Conservation (phyloP, 2,329 filamentous ascomycete species). For the Paecilomyces dactylethromorphus region DNA sequence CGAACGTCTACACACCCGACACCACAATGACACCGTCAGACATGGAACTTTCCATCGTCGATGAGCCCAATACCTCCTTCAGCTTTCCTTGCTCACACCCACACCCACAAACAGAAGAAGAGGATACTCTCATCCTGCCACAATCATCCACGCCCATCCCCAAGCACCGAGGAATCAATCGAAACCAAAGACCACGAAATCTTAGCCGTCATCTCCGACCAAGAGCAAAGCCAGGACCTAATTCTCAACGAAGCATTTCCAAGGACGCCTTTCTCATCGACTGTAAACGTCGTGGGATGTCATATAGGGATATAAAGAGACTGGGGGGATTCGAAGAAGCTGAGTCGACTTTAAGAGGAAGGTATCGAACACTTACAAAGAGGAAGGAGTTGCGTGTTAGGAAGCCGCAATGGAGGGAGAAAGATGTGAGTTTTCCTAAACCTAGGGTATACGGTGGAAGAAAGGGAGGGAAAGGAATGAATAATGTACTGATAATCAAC, state of each 20-base stretch:
- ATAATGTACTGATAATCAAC: neutral
- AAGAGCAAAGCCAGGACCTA: slow-evolving; percentile 3
- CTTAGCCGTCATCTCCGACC: neutral
- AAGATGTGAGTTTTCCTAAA: slow-evolving; percentile 32
- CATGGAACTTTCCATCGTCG: neutral
- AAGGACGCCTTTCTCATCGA: slow-evolving; percentile 35
- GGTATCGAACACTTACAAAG: slow-evolving; percentile 42
- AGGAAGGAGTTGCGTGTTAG: slow-evolving; percentile 38
- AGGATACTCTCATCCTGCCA: neutral
- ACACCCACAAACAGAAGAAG: neutral
- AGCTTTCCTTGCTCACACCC: neutral
- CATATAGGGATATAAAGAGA: slow-evolving; percentile 43
- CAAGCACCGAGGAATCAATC: neutral
- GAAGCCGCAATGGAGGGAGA: slow-evolving; percentile 37
- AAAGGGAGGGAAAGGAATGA: neutral
- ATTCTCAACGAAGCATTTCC: slow-evolving; percentile 11
- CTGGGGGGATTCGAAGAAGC: slow-evolving; percentile 38
- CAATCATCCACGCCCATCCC: neutral
- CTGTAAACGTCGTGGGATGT: slow-evolving; percentile 35
- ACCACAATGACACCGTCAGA: neutral
- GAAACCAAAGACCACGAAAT: neutral
- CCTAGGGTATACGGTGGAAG: neutral
- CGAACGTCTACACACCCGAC: neutral
- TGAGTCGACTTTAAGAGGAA: slow-evolving; percentile 42
- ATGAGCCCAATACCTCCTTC: neutral